A percentile compares a stretch with the other conserved stretches of the same genome.
phyloP scores from a whole-genome alignment of 2,329 filamentous ascomycete species.

The Fusarium floridanum region DNA sequence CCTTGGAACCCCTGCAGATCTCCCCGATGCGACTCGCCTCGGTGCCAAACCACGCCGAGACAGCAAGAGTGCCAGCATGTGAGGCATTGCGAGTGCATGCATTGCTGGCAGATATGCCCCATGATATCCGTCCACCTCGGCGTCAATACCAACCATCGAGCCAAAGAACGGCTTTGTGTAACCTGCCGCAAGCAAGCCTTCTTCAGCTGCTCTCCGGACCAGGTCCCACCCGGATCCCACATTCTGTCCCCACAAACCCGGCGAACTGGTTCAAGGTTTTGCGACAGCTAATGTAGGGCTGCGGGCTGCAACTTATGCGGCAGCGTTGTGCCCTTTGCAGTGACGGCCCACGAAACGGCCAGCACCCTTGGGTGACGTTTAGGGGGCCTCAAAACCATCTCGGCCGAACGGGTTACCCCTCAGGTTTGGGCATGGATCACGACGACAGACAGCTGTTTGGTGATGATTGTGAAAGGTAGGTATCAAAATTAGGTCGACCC shows the following conservation, averaged over 20 bases:
- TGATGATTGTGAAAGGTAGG: slow-evolving; percentile 14
- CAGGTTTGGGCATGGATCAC: slow-evolving; percentile 11
- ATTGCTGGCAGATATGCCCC: not conserved
- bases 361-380: slow-evolving; percentile 11
- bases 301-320: slow-evolving; percentile 38
- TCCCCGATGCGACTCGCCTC: slow-evolving; percentile 7
- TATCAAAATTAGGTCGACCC: slow-evolving; percentile 39
- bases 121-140: not conserved
- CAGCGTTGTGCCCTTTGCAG: slow-evolving; percentile 11
- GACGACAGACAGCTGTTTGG: slow-evolving; percentile 4
- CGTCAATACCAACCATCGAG: not conserved
- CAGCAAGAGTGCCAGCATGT: not conserved
- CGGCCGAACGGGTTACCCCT: slow-evolving; percentile 2
- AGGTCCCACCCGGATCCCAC: slow-evolving; percentile 42
- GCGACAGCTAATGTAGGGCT: slow-evolving; percentile 42
- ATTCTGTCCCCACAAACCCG: slow-evolving; percentile 40
- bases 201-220: slow-evolving; percentile 17
- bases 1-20: slow-evolving; percentile 7
- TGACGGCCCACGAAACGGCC: slow-evolving; percentile 21
- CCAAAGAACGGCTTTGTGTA: slow-evolving; percentile 17
- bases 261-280: slow-evolving; percentile 37
- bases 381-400: slow-evolving; percentile 4
- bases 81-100: slow-evolving; percentile 4
- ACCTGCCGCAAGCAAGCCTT: slow-evolving; percentile 28
- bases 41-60: not conserved